Base-by-base conservation (phyloP, 164 flowering plant genomes). In the Santalum album region DNA sequence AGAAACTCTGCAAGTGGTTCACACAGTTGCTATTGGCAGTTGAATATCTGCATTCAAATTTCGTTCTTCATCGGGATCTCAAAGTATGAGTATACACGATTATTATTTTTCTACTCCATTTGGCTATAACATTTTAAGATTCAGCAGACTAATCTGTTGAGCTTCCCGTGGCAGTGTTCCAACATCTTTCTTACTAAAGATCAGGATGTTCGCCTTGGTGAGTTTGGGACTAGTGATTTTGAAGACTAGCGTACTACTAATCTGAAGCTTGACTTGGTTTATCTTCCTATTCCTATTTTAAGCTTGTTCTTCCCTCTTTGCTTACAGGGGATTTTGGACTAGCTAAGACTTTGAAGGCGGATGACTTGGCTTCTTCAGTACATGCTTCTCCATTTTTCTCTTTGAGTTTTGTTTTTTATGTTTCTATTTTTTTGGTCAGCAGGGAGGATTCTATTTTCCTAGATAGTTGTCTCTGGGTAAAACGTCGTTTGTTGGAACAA, bases 1-100 rank as follows among this genome's bases (percentile, higher is more conserved):
- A 92, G 98, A 88, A 83, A 86, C 80, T 92, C 22, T 79, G 86
- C 83, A 92, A 83, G 74, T 92, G 99, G 99, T 92, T 89, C 61
- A 65, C 96, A 5, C 96, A 92, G 66, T 65, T 92, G 24, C 70
- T 92, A 32, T 69, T 89, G 69, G 99, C 99, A 17, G 96, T 92
- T 15, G 99, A 89, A 42, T 92, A 89, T 65, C 70, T 89, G 62
- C 99, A 92, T 72, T 79, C 88, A 35, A 92, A 89, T 44, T 92
- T 23, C 68, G 99, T 89, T 64, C 78, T 92, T 32, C 96, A 92
- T 68, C 86, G 99, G 17, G 96, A 92, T 60, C 73, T 92, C 25
- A 92, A 92, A 73, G 98, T 91, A 71, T 36, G 70, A 55, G n/a
- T 48, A 50, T 48, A 12, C 57, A 15, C 40, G 48, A 52, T 44